Base-by-base conservation (phyloP, 148 eudicot species). In the Simmondsia chinensis region DNA sequence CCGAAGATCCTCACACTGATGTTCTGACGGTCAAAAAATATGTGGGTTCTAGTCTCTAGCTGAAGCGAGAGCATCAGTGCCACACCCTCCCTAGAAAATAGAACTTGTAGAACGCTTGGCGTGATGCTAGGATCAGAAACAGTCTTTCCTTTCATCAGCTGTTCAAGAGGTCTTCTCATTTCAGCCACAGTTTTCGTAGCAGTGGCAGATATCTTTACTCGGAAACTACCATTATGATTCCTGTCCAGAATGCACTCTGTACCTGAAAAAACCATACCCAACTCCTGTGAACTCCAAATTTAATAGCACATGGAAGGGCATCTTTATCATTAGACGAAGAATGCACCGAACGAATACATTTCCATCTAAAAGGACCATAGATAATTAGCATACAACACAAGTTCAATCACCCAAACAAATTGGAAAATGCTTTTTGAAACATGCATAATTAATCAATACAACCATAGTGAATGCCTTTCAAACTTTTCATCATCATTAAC, bases 171-270 rank as follows among this genome's bases (percentile, higher is more conserved):
- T 54, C 66, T 46, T 57, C 96, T 82, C 57, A 77, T 20, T 39
- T 86, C 94, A 13, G 89, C 94, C 43, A 93, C 86, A 23, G 48
- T 60, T 75, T 73, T 93, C 35, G 96, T 93, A 21, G 89, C 99
- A 50, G 61, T 61, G 28, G 89, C 96, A 60, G 83, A 72, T 47
- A 93, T 71, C 65, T 56, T 86, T 24, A 93, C 89, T 39, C 88
- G 69, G 47, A 44, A 72, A 28, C 79, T 70, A 17, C 99, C 94
- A 36, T 75, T 86, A 9, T 41, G 59, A 51, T 57, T 74, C 63
- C 37, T 60, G 49, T 70, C 73, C 11, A 82, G 32, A 50, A 7
- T 27, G 68, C 85, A 82, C 39, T 79, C 78, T 25, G 55, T 68
- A 48, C 86, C 99, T 91, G 77, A 33, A 57, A 48, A 41, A 20